Evolutionary conservation across 129 eudicot species (phyloP).

Genomic region (Ambrosia trifida): DNA sequence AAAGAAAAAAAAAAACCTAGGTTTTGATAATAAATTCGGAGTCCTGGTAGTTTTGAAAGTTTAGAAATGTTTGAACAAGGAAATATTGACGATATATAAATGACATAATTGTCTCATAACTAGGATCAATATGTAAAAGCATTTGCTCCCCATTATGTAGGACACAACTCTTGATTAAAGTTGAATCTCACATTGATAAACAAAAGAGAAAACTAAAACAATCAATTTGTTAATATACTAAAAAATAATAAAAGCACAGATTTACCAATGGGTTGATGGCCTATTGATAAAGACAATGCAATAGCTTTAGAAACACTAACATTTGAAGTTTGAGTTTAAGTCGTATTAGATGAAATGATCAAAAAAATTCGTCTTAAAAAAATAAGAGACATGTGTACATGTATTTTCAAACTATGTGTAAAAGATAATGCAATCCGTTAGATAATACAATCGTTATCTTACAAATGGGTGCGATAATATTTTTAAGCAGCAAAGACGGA

Average conservation of each 20-base stretch:
- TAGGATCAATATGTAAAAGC: constrained; percentile 19
- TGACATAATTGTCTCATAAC: constrained; percentile 20
- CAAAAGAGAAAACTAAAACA: neutral
- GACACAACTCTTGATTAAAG: constrained; percentile 39
- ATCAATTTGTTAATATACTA: neutral
- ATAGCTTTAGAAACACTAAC: no score
- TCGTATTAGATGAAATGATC: no score
- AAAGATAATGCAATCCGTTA: constrained; percentile 22
- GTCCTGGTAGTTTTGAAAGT: constrained; percentile 11
- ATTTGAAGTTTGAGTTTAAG: no score
- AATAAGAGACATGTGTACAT: neutral
- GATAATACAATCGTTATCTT: no score
- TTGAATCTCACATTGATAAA: neutral
- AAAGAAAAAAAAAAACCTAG: neutral
- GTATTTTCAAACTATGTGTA: neutral
- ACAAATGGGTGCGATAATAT: no score
- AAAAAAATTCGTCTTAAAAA: neutral
- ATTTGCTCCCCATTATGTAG: constrained; percentile 24
- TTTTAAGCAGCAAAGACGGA: no score
- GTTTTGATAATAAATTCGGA: no score
- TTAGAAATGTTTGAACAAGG: neutral
- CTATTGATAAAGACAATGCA: no score
- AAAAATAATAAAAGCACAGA: neutral
- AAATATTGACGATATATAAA: neutral
- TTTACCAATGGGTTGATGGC: no score